A percentile compares a stretch with the other conserved stretches of the same genome.
Evolutionary conservation across 2,329 filamentous ascomycete genomes (phyloP).

Genomic region (Coniella lustricola): DNA sequence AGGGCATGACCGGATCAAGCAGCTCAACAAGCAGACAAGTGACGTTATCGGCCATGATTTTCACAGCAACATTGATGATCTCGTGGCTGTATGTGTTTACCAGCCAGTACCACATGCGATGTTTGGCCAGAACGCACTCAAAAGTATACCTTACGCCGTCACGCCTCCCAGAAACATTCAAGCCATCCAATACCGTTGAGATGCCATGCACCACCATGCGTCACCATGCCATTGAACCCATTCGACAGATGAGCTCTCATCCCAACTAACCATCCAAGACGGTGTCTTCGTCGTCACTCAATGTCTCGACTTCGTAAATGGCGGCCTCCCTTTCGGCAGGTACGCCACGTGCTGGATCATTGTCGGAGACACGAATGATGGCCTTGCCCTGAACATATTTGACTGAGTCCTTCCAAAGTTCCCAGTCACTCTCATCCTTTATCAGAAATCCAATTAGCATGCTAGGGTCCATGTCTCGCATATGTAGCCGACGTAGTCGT

Average conservation of each 20-base stretch:
- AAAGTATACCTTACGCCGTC: background rate
- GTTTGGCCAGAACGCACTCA: background rate
- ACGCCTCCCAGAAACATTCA: background rate
- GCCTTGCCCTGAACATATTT: conserved; percentile 71
- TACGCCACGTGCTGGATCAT: conserved; percentile 52
- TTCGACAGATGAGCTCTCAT: background rate
- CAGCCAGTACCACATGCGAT: no score
- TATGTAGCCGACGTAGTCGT: conserved; percentile 71
- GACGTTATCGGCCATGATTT: background rate
- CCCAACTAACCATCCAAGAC: conserved; percentile 14
- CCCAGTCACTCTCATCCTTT: conserved; percentile 73
- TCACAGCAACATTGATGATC: background rate
- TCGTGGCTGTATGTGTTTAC: background rate
- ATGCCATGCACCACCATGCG: conserved; percentile 8
- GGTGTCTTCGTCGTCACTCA: conserved; percentile 58
- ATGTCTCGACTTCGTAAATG: conserved; percentile 81
- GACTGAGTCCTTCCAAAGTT: conserved; percentile 70
- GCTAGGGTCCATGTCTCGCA: conserved; percentile 93
- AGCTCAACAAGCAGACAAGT: background rate
- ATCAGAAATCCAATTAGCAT: conserved; percentile 96
- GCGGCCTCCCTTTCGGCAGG: conserved; percentile 59
- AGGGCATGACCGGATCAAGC: background rate
- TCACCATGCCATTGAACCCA: background rate
- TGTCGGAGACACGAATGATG: conserved; percentile 76
- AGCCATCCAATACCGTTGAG: background rate